Evolutionary conservation across 108 stramenopile genomes (phyloP).

Genomic region (Aurantiochytrium sp.): DNA sequence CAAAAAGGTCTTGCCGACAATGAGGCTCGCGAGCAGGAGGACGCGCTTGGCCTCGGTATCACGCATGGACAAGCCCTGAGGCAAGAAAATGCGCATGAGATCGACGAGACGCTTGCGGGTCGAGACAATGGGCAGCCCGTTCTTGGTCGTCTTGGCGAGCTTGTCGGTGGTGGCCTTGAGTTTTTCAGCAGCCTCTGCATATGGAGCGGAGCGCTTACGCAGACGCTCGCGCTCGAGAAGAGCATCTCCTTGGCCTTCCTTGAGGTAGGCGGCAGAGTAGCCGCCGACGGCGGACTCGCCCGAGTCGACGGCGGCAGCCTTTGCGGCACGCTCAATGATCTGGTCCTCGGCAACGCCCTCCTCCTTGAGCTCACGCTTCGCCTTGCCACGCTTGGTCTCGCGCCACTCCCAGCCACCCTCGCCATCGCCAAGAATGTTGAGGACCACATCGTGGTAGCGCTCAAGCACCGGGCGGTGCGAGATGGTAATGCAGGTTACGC

Average conservation of each 20-base stretch:
- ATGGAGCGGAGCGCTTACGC: not conserved
- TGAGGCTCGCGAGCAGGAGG: not conserved
- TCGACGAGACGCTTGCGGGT: not conserved
- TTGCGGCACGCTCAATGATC: not conserved
- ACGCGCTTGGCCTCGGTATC: not conserved
- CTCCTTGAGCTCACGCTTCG: not conserved
- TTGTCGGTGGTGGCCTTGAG: not conserved
- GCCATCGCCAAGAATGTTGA: constrained; percentile 8
- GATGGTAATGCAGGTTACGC: constrained; percentile 41
- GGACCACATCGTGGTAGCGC: constrained; percentile 30
- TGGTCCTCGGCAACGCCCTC: not conserved
- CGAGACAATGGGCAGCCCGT: not conserved
- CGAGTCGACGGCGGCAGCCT: not conserved
- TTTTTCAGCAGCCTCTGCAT: not conserved
- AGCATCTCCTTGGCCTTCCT: not conserved
- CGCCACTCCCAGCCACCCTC: constrained; percentile 13
- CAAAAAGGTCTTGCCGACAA: constrained; percentile 1
- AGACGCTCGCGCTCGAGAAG: not conserved
- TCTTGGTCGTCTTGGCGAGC: not conserved
- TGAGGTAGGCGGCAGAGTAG: constrained; percentile 13
- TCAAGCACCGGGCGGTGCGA: constrained; percentile 36
- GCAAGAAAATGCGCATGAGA: not conserved
- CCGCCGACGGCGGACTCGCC: constrained; percentile 4
- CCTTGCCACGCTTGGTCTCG: not conserved
- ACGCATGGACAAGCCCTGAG: not conserved